Base-by-base conservation (phyloP, 306 rosid genomes). In the Dryas drummondii region DNA sequence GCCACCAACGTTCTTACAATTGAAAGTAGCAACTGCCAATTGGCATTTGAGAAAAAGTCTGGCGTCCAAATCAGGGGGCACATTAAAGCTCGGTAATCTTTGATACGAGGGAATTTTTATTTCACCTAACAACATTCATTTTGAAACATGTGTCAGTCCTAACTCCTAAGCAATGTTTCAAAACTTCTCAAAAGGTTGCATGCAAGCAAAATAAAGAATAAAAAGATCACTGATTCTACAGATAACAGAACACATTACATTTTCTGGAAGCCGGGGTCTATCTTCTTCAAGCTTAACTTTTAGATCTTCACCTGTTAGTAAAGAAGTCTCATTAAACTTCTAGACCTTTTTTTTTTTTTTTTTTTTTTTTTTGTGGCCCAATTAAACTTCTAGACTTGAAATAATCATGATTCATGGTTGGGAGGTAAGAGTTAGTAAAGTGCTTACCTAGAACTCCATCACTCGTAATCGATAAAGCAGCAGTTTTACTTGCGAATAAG, bases 21-120 rank as follows among this genome's bases (percentile, higher is more conserved):
- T 82, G 71, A 82, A 86, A 83, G 89, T 62, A 52, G 70, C 96
- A 79, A 86, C 87, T 0, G 78, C 96, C 71, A 90, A 79, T 80
- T 91, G 98, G 82, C 82, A 81, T 82, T 90, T 94, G 75, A 94
- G 94, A 72, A 91, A 90, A 73, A 82, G 53, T 72, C 79, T 86
- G 69, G 79, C 85, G 74, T 91, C 91, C 79, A 71, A 83, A 75
- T 59, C 47, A 40, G 88, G 73, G 54, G 90, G 94, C 78, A 91
- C 75, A 56, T 63, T 87, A 80, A 88, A 77, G 91, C 85, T 82
- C 71, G 81, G 73, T 85, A 92, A 69, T 84, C 91, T 69, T 71
- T 86, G 66, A 94, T 88, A 76, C 87, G 99, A 11, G 96, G 97
- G 81, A 92, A 90, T 75, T 91, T 94, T 76, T 86, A 84, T 50